Evolutionary conservation across 768 basidiomycete species (phyloP).

Genomic region (Pleurotus salmoneostramineus): DNA sequence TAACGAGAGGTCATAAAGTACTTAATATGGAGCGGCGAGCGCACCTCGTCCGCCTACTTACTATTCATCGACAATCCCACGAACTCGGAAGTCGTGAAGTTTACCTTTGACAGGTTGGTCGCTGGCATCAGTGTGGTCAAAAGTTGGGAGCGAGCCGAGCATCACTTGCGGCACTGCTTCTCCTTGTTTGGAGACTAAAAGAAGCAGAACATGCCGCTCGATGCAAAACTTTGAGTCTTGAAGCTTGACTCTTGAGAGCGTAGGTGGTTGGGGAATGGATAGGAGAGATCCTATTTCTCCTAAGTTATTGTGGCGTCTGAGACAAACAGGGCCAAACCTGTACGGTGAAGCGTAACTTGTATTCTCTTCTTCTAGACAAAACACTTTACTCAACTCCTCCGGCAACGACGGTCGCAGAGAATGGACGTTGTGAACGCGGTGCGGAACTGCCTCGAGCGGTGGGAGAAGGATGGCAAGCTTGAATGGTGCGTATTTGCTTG

Average conservation of each 20-base stretch:
- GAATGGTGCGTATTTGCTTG: constrained; percentile 44
- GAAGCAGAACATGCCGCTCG: neutral
- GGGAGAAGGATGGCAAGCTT: constrained; percentile 56
- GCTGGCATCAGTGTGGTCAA: no score
- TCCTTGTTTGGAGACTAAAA: neutral
- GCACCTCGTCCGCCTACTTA: no score
- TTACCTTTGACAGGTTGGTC: no score
- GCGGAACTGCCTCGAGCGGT: constrained; percentile 43
- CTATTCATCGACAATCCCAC: no score
- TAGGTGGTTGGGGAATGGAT: neutral
- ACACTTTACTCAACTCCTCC: neutral
- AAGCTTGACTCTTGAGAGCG: neutral
- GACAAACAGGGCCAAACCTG: neutral
- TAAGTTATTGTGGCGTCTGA: neutral
- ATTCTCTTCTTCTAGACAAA: neutral
- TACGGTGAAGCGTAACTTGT: neutral
- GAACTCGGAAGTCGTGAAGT: no score
- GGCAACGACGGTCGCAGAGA: neutral
- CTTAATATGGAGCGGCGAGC: no score
- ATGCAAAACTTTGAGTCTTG: neutral
- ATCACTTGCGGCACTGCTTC: no score
- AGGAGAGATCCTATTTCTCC: no score
- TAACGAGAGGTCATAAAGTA: no score
- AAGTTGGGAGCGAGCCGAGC: no score
- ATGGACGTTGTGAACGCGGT: constrained; percentile 65